A percentile compares a stretch with the other conserved stretches of the same genome.
Evolutionary conservation across 2,329 filamentous ascomycete genomes (phyloP).

Genomic region (Fusarium sp.): DNA sequence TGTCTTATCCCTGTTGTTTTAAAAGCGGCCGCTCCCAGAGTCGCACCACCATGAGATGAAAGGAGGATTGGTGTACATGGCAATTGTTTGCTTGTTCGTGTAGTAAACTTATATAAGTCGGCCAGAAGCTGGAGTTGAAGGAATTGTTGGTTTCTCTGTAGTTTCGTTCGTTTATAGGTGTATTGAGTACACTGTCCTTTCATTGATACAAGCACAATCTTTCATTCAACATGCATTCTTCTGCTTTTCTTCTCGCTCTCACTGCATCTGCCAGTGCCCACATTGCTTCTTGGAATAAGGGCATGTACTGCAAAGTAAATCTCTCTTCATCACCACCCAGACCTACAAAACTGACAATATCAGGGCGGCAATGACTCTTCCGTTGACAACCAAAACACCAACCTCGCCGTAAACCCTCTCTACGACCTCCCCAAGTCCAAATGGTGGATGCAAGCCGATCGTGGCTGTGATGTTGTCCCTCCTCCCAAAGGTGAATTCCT

Average conservation of each 20-base stretch:
- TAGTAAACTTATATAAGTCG: slow-evolving; percentile 17
- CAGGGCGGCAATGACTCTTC: slow-evolving; percentile 51
- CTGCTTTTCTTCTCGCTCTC: slow-evolving; percentile 40
- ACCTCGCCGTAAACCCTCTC: slow-evolving; percentile 61
- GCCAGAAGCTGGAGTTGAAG: background rate
- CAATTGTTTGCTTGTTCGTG: background rate
- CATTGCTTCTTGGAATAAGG: slow-evolving; percentile 48
- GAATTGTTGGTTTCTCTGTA: slow-evolving; percentile 1
- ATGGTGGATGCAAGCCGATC: slow-evolving; percentile 67
- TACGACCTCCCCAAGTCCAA: slow-evolving; percentile 59
- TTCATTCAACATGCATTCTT: slow-evolving; percentile 38
- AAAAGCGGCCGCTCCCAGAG: slow-evolving; percentile 39
- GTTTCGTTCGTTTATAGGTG: slow-evolving; percentile 38
- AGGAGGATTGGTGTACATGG: slow-evolving; percentile 11
- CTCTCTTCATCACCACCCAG: background rate
- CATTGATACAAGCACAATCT: slow-evolving; percentile 4
- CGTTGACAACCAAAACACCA: slow-evolving; percentile 58
- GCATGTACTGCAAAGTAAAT: slow-evolving; percentile 49
- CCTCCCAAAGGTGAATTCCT: slow-evolving; percentile 53
- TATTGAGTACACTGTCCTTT: slow-evolving; percentile 43
- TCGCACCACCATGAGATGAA: slow-evolving; percentile 42
- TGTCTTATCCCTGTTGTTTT: slow-evolving; percentile 21
- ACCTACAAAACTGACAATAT: no score
- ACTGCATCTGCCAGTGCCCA: slow-evolving; percentile 43
- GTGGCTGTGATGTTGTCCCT: slow-evolving; percentile 60